Conservation (phyloP, 257 asterid genomes). For the Fraxinus cuspidata region DNA sequence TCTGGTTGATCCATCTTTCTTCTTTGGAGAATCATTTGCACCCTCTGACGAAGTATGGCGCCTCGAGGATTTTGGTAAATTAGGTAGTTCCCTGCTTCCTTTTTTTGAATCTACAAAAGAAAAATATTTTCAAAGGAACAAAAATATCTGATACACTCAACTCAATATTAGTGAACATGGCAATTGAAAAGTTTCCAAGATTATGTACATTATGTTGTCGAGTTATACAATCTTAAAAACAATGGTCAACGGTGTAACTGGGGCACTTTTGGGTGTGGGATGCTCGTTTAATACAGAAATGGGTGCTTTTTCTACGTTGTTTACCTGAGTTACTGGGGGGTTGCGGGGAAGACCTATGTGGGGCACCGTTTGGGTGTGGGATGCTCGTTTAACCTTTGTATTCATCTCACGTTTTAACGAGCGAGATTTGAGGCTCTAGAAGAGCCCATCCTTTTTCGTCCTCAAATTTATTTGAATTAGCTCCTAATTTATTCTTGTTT, state of each 20-base stretch:
- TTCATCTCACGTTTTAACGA: background rate
- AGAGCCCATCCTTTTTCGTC: too few species aligned
- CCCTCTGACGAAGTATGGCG: constrained; percentile 44
- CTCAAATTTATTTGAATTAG: too few species aligned
- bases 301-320: too few species aligned
- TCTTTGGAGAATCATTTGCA: constrained; percentile 38
- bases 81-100: constrained; percentile 37
- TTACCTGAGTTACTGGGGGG: too few species aligned
- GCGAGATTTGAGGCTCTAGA: too few species aligned
- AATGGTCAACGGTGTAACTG: background rate
- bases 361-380: background rate
- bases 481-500: too few species aligned
- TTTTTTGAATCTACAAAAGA: constrained; percentile 46
- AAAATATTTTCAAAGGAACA: background rate
- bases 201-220: background rate
- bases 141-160: background rate
- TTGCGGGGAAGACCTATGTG: too few species aligned
- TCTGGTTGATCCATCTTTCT: constrained; percentile 38
- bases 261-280: background rate
- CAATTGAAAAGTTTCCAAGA: background rate
- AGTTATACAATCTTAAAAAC: background rate
- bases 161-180: too few species aligned
- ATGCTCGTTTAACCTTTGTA: constrained; percentile 10
- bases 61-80: constrained; percentile 49
- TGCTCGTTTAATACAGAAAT: constrained; percentile 13